These are phyloP conservation scores for Antitrichia curtipendula DNA, from an alignment of 225 moss, liverwort and hornwort genomes.

Conservation along the genomic window DNA sequence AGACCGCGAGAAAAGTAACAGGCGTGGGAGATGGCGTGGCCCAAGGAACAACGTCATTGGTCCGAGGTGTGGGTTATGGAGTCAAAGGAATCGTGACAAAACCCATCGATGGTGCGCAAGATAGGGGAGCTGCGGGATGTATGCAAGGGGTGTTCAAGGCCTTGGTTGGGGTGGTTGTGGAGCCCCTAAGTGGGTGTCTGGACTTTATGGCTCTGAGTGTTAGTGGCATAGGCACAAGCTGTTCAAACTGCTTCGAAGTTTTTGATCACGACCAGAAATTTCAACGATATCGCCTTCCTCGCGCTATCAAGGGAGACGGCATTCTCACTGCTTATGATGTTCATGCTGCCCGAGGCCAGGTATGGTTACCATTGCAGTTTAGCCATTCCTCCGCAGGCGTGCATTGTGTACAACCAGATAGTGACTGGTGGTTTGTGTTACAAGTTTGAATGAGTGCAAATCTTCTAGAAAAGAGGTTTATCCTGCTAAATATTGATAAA, in stretches of 20 bases:
- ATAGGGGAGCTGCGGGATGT: conserved; percentile 58
- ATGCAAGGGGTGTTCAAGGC: conserved; percentile 79
- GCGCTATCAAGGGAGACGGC: conserved; percentile 66
- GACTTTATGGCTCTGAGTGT: conserved; percentile 88
- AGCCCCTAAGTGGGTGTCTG: conserved; percentile 80
- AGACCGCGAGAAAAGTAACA: conserved; percentile 59
- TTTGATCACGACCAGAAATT: conserved; percentile 58
- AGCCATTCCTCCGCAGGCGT: background rate
- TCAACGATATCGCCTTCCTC: conserved; percentile 63
- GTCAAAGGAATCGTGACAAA: conserved; percentile 81
- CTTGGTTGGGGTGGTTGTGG: conserved; percentile 63
- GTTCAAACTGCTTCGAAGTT: conserved; percentile 62
- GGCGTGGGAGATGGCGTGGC: conserved; percentile 71
- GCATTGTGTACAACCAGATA: background rate
- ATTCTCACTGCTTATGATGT: conserved; percentile 49
- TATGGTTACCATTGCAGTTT: background rate
- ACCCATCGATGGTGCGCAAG: conserved; percentile 65
- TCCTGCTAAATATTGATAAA: background rate
- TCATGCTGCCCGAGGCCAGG: conserved; percentile 68
- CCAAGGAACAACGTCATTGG: conserved; percentile 81
- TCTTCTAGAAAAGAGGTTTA: background rate
- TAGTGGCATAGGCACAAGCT: conserved; percentile 75
- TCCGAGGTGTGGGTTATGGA: conserved; percentile 76
- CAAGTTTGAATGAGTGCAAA: background rate
- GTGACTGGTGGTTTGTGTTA: background rate